These are phyloP conservation scores for Pyricularia pennisetigena DNA, from an alignment of 2,329 filamentous ascomycete genomes.

Conservation along the genomic window DNA sequence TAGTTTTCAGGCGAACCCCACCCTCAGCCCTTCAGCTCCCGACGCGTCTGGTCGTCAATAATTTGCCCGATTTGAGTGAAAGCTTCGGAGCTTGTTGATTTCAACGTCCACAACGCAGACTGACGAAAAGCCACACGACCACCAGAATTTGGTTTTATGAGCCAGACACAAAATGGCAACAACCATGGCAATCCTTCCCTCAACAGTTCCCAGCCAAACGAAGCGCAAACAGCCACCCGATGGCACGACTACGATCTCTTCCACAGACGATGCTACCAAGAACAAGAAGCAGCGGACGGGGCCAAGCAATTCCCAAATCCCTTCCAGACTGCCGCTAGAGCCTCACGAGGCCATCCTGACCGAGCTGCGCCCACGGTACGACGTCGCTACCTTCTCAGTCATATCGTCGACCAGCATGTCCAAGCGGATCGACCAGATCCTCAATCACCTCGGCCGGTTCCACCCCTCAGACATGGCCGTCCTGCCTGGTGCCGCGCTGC, in stretches of 20 bases:
- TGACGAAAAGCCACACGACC: background rate
- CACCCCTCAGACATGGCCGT: constrained; percentile 13
- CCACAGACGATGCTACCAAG: background rate
- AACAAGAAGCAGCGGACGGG: constrained; percentile 7
- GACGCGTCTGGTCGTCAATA: background rate
- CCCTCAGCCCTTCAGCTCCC: background rate
- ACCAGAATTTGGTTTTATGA: no score
- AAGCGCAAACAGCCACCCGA: constrained; percentile 5
- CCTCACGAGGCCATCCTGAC: constrained; percentile 31
- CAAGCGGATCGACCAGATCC: constrained; percentile 37
- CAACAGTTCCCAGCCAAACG: constrained; percentile 1
- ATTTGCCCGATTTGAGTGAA: background rate
- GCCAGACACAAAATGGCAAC: background rate
- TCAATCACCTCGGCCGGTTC: constrained; percentile 31
- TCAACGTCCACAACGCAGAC: background rate
- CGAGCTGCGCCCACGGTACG: constrained; percentile 34
- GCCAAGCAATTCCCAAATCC: constrained; percentile 8
- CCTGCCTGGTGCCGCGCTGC: constrained; percentile 28
- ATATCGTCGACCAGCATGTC: constrained; percentile 51
- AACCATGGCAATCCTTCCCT: background rate
- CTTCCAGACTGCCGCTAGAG: constrained; percentile 17
- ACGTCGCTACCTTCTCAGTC: constrained; percentile 42
- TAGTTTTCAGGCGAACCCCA: background rate
- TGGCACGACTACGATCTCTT: constrained; percentile 3
- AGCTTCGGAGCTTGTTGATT: background rate